Evolutionary conservation across 2,329 filamentous ascomycete species (phyloP), one percentile per base, ranked within the genome.

Genomic region (Leptographium flavum): DNA sequence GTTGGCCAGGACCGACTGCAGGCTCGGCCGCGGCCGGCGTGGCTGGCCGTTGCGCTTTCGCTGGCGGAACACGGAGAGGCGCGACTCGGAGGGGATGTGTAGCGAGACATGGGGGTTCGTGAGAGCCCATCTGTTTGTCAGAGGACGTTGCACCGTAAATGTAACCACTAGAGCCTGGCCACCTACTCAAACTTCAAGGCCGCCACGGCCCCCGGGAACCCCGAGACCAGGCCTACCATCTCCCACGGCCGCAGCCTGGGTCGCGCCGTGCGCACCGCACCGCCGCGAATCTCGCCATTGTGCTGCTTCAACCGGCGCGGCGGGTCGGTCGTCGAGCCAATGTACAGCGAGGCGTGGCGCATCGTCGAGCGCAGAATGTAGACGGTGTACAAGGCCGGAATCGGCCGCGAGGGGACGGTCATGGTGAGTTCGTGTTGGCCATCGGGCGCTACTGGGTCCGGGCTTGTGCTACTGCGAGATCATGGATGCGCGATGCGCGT

Each of bases 91-190:
- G 13, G 82, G 73, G 47, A 94, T 87, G 58, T 94, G 87, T 30
- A 82, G 68, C 5, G 88, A 88, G 30, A 81, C 60, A 57, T 92
- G 83, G 2, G 87, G 77, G 58, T 96, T 87, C 52, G 85, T 85
- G 70, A 93, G 82, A 33, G 90, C 88, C 90, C 90, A 95, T 69
- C 85, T 90, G n/a, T n/a, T n/a, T n/a, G n/a, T n/a, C n/a, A n/a
- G n/a, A n/a, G n/a, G 21, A 4, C 37, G 28, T 10, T 13, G 13
- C 17, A 19, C 3, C n/a, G 17, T 13, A 8, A 14, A 38, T 7
- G 15, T 10, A 6, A 17, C 14, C 3, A 17, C 15, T 13, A 8
- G 19, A 11, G 11, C 14, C 7, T 7, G 21, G 45, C 5, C 17
- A n/a, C 68, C 58, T 70, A 92, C 83, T 96, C 90, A 58, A 98